Base-by-base conservation (phyloP, 192 early-diverging fungal species). In the Coemansia interrupta region DNA sequence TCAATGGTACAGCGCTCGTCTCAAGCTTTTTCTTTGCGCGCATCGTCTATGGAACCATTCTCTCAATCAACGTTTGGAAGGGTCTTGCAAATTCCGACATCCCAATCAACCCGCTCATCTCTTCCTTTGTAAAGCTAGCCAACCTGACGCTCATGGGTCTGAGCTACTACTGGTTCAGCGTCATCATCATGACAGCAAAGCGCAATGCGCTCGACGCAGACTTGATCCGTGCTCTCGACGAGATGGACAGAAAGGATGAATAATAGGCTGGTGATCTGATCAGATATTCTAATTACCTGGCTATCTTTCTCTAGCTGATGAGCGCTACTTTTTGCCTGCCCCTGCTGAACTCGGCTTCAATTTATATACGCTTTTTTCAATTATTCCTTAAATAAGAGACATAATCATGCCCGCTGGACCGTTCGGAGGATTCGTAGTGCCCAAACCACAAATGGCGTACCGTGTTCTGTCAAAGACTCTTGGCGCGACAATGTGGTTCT, bases 1-100 rank as follows among this genome's bases (percentile, higher is more conserved):
- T 91, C 60, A 97, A 97, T 64, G 95, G 92, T 22, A 70, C 91
- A 39, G 62, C 91, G 13, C 70, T 97, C 22, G 65, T 97, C 19
- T 60, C 70, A 10, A 81, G 85, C 38, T 97, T 95, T 72, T 93
- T 97, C 70, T 55, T 69, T 49, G 84, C 82, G 0, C 83, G 95
- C 22, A 81, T 95, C 30, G 76, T 89, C 1, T 92, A 85, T 78
- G 92, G 95, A 10, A 64, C 85, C 7, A 84, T 85, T 22, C 82
- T 89, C 70, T 88, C 90, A 5, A 83, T 82, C 49, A 70, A 89
- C 28, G 62, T 79, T 47, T 78, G 69, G 68, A 63, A 26, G 26
- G 55, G 52, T 9, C 41, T 79, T 17, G 70, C 70, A 30, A 63
- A 42, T 59, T 60, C 70, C 10, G 44, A 54, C 14, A 49, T 70